Evolutionary conservation across 805 yeast species (phyloP).

Genomic region (Dipodascus albidus): DNA sequence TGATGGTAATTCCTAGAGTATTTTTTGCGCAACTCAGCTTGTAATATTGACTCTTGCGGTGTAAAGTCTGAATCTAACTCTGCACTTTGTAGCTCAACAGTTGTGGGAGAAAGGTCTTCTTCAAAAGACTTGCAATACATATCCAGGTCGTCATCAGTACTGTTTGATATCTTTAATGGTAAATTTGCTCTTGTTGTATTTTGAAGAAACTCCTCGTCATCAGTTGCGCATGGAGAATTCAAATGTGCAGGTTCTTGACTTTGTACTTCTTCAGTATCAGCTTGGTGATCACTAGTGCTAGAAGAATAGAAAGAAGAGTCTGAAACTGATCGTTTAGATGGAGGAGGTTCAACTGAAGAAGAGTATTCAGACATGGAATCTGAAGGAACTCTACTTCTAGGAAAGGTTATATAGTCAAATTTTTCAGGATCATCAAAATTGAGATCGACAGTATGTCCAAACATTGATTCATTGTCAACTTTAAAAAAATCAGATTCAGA

Average conservation of each 20-base stretch:
- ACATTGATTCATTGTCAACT: background rate
- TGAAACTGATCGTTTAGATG: background rate
- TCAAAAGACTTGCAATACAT: background rate
- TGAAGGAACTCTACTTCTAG: background rate
- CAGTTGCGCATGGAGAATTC: background rate
- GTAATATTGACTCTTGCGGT: background rate
- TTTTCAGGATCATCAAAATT: background rate
- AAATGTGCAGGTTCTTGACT: background rate
- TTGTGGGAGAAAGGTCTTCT: background rate
- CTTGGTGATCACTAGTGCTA: background rate
- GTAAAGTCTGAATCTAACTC: background rate
- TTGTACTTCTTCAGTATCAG: background rate
- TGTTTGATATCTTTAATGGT: background rate
- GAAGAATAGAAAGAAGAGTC: background rate
- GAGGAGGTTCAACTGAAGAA: background rate
- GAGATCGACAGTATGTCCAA: background rate
- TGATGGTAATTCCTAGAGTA: background rate
- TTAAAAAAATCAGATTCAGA: background rate
- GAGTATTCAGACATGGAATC: background rate
- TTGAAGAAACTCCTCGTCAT: background rate
- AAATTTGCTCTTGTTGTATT: background rate
- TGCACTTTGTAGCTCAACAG: background rate
- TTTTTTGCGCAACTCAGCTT: background rate
- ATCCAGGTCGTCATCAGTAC: background rate
- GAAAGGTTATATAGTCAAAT: background rate